Base-by-base conservation (phyloP, 176 grass and related monocot genomes). In the Zea mays region DNA sequence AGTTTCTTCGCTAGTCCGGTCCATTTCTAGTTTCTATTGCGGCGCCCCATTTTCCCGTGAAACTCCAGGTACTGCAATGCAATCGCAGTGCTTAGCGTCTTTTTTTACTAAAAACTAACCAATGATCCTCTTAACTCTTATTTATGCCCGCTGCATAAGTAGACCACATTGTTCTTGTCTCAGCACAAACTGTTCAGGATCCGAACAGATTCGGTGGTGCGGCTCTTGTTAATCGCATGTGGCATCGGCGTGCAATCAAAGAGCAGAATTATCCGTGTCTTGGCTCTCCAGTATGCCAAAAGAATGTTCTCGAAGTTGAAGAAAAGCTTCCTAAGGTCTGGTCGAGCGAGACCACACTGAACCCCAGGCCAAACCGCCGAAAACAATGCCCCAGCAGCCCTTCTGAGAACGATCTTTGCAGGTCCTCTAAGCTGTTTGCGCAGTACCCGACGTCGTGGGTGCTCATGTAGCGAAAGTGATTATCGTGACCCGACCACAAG, bases 161-260 rank as follows among this genome's bases (percentile, higher is more conserved):
- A 92, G 9, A 94, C 91, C 8, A 74, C 59, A 40, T 97, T 97
- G 16, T 78, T 88, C 80, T 65, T 65, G 72, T 97, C 95, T 35
- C 70, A 19, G 39, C 91, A 94, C 80, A 97, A 78, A 44, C 50
- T 91, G 56, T 92, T 85, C 42, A 97, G 83, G 55, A 92, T 94
- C 36, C 91, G 65, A 9, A 97, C 84, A 0, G 91, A 90, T 37
- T 92, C 82, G 0, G 67, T 0, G 5, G 62, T 88, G 0, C 91
- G 95, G 52, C 85, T 90, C 80, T 97, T 97, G 74, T 90, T 35
- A 64, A 91, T 55, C 15, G 90, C 65, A 37, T 93, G 95, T 10
- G 95, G 95, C 95, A 97, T 94, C 65, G 94, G 59, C 0, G 95
- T 97, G 16, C 95, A 91, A 13, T 97, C 95, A 11, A 94, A 94